Evolutionary conservation across 768 basidiomycete species (phyloP), one percentile per base, ranked within the genome.

Genomic region (Mycena epipterygia): DNA sequence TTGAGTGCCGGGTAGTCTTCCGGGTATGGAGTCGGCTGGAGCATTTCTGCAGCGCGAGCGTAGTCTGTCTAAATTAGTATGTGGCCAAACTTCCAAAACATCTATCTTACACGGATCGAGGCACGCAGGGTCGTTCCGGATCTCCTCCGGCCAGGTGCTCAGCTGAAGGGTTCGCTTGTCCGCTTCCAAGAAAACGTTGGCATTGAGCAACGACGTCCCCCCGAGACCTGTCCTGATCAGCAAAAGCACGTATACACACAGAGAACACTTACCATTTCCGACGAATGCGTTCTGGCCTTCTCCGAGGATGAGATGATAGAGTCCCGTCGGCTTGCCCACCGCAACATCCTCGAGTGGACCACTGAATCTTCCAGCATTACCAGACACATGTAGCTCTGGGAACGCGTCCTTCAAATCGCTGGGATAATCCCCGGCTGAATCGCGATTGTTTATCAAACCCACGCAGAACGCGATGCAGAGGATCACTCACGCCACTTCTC

Each of bases 231-330:
- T 29, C 13, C n/a, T 7, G 16, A 58, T 60, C 13, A 67, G 62
- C 19, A 39, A 11, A n/a, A 33, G 14, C 3, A 33, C 33, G 35
- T 59, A 25, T 39, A 19, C 14, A 33, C 42, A n/a, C 17, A 30
- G 46, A 39, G 37, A 69, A 57, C 27, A 61, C 67, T 13, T 35
- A 73, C 74, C 74, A 53, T 75, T 73, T 27, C 37, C 72, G 25
- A 75, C 71, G 48, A 75, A 75, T 2, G 69, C 74, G 55, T 75
- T 71, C 64, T 75, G 74, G 35, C 74, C 74, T 25, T 73, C 65
- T 13, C 74, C 74, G 23, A 75, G 44, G 53, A 73, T 37, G 29
- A 75, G 65, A 35, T 73, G 67, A 56, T 75, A 75, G 9, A 75
- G 55, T 14, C 72, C 69, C 19, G 72, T 75, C 16, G 56, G 64